Percentiles rank a stretch among this genome's conserved stretches.
Conservation (phyloP, 2,329 filamentous ascomycete genomes). For the Neonectria magnoliae region DNA sequence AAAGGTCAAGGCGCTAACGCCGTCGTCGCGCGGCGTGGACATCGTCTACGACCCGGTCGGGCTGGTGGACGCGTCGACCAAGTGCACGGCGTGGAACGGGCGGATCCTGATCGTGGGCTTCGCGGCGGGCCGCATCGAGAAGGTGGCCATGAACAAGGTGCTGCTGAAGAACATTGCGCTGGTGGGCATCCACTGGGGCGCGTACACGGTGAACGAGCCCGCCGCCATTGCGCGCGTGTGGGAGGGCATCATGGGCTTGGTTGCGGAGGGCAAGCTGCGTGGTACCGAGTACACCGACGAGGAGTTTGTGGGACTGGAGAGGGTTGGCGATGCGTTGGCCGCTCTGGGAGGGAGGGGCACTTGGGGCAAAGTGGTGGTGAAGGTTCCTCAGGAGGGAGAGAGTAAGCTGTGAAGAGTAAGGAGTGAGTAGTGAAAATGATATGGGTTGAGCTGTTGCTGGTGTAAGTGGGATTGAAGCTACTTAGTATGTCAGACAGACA, state of each 20-base stretch:
- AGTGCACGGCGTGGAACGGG: slow-evolving; percentile 94
- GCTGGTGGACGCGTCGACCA: slow-evolving; percentile 85
- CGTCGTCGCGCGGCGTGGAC: slow-evolving; percentile 78
- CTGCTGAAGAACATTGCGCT: slow-evolving; percentile 92
- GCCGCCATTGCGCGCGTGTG: slow-evolving; percentile 79
- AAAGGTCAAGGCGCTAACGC: slow-evolving; percentile 80
- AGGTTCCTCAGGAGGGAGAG: slow-evolving; percentile 74
- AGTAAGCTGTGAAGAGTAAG: slow-evolving; percentile 60
- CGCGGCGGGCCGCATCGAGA: slow-evolving; percentile 79
- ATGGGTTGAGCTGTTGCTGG: slow-evolving; percentile 59
- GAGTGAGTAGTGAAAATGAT: slow-evolving; percentile 46
- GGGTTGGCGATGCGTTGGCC: slow-evolving; percentile 77
- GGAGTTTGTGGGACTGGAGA: slow-evolving; percentile 84
- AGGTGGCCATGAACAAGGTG: slow-evolving; percentile 91
- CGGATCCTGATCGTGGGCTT: slow-evolving; percentile 90
- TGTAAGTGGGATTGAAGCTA: slow-evolving; percentile 1
- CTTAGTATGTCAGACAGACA: background rate
- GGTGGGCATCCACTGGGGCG: slow-evolving; percentile 92
- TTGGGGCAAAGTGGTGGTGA: slow-evolving; percentile 96
- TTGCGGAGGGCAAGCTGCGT: slow-evolving; percentile 79
- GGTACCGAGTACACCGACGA: slow-evolving; percentile 86
- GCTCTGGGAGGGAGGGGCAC: slow-evolving; percentile 83
- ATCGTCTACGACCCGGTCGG: slow-evolving; percentile 97
- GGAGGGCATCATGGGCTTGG: slow-evolving; percentile 82
- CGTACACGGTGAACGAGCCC: slow-evolving; percentile 78